Conservation (phyloP, 129 eudicot genomes). For the Flaveria robusta region DNA sequence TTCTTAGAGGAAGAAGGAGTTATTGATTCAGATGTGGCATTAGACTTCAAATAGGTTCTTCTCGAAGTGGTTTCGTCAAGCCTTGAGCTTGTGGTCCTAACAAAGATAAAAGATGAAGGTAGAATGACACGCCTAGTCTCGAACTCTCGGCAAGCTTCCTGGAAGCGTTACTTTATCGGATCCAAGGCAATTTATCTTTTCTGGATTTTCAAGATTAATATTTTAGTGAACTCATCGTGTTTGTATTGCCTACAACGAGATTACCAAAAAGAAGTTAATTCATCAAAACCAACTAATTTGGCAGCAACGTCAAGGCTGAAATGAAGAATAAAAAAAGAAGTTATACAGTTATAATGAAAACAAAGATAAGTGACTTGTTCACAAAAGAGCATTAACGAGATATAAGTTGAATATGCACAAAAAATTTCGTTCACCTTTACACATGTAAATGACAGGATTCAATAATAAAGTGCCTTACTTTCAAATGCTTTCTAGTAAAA, state of each 20-base stretch:
- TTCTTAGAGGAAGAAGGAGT: no score
- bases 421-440: background rate
- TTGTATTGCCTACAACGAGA: constrained; percentile 70
- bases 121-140: no score
- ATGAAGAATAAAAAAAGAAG: no score
- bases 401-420: background rate
- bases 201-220: constrained; percentile 92
- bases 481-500: background rate
- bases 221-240: constrained; percentile 97
- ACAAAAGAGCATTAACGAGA: background rate
- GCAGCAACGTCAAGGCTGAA: background rate
- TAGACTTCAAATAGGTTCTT: no score
- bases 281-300: background rate
- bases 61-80: no score
- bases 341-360: background rate
- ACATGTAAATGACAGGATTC: background rate
- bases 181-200: no score
- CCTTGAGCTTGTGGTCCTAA: no score
- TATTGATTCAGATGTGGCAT: no score
- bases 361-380: background rate
- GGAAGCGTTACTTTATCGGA: no score
- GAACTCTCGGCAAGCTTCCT: no score
- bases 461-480: background rate
- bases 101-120: no score
- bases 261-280: background rate